Evolutionary conservation across 306 rosid species (phyloP), one percentile per base, ranked within the genome.

Genomic region (Quercus agrifolia): DNA sequence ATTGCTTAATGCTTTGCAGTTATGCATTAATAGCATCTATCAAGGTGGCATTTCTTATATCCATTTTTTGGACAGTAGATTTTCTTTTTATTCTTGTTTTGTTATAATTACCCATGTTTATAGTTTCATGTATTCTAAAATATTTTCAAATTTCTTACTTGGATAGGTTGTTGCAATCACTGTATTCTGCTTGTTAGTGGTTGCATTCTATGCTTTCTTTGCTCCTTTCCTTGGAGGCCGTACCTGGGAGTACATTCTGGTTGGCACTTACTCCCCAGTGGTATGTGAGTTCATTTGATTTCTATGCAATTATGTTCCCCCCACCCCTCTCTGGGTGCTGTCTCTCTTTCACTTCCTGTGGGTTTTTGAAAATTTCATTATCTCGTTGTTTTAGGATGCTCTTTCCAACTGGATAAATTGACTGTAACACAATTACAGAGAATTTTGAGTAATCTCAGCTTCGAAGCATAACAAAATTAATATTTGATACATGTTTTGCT

Each of bases 211-310:
- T 79, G 97, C 95, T 78, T 93, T 93, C 87, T 89, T 93, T 79
- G 97, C 97, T 56, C 98, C 98, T 78, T 93, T 93, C 87, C 86
- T 91, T 41, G 98, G 98, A 85, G 97, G 93, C n/a, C 90, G 54
- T 38, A 80, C 89, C 71, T 89, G 91, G 95, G 97, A 90, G 84
- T 91, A 93, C 82, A 75, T 82, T 80, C 81, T 91, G 84, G 79
- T 91, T 63, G 97, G 84, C 71, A 74, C 70, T 77, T 93, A 93
- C 88, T 91, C 98, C 73, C 97, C 97, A 7, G 93, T 91, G 95
- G 98, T 93, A 87, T 49, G 93, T 73, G 54, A 84, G n/a, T 27
- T 78, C 23, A 28, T 85, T 31, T 74, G 56, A 31, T 23, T 3
- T 66, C 23, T 19, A 2, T 49, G 1, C 31, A 20, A 1, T 74